These are phyloP conservation scores for Sequoiadendron giganteum DNA, from an alignment of 75 land plant species.

Conservation along the genomic window DNA sequence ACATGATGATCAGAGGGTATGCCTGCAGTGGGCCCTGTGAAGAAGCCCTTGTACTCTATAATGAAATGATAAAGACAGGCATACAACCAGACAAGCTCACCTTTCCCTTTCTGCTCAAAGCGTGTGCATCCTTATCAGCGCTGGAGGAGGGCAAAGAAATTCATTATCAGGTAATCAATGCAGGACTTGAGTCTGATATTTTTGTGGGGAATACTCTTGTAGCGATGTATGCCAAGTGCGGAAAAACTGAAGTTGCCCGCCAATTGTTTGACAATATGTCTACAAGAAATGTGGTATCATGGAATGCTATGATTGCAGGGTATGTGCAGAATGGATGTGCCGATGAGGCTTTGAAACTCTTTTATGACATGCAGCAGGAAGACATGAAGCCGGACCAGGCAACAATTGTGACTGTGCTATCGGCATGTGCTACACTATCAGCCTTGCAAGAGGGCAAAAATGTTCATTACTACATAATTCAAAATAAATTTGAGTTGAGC, in stretches of 20 bases:
- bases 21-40: constrained; percentile 1
- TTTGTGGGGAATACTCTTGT: constrained; percentile 12
- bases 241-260: constrained; percentile 15
- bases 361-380: constrained; percentile 14
- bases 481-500: neutral
- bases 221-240: constrained; percentile 23
- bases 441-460: constrained; percentile 17
- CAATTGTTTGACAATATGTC: constrained; percentile 23
- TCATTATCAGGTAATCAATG: constrained; percentile 12
- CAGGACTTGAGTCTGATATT: constrained; percentile 12
- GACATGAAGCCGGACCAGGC: constrained; percentile 18
- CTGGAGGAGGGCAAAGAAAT: constrained; percentile 15
- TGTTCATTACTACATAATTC: neutral
- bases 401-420: constrained; percentile 17
- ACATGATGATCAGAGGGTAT: constrained; percentile 13
- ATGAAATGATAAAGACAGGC: constrained; percentile 13
- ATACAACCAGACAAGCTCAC: constrained; percentile 19
- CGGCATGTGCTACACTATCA: constrained; percentile 16
- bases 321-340: constrained; percentile 18
- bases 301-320: constrained; percentile 38
- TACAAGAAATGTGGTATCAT: constrained; percentile 34
- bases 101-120: constrained; percentile 18
- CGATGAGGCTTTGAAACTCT: constrained; percentile 5
- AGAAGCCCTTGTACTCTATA: constrained; percentile 5
- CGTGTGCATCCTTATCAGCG: neutral